Evolutionary conservation across 768 basidiomycete species (phyloP).

Genomic region (Amanita polypyramis): DNA sequence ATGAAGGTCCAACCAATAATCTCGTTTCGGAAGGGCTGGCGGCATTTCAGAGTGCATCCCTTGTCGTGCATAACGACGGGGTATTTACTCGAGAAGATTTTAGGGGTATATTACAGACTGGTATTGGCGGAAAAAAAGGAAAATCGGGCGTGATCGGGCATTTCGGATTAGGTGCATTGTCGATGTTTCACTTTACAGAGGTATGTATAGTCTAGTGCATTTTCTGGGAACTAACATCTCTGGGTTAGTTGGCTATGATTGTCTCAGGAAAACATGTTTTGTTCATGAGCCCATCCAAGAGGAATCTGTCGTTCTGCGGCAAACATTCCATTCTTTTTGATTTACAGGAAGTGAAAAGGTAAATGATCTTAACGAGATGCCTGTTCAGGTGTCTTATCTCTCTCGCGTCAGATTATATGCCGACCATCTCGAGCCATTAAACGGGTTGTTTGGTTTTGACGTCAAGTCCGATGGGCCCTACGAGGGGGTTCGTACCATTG

Average conservation of each 20-base stretch:
- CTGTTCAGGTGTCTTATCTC: background rate
- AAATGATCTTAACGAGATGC: background rate
- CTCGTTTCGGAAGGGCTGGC: conserved; percentile 26
- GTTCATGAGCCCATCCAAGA: conserved; percentile 37
- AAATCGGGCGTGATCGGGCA: conserved; percentile 32
- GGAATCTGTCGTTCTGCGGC: conserved; percentile 25
- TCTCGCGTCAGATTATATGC: conserved; percentile 24
- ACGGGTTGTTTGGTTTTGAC: conserved; percentile 33
- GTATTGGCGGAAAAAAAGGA: conserved; percentile 32
- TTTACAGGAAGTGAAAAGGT: conserved; percentile 26
- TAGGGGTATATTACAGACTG: conserved; percentile 32
- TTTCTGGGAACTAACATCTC: background rate
- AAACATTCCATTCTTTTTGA: conserved; percentile 21
- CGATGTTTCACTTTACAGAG: conserved; percentile 44
- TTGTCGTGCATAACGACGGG: conserved; percentile 35
- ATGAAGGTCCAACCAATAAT: background rate
- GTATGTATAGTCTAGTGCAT: conserved; percentile 15
- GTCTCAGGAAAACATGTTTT: conserved; percentile 21
- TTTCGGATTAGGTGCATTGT: conserved; percentile 41
- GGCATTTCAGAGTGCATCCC: conserved; percentile 22
- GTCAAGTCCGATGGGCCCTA: conserved; percentile 17
- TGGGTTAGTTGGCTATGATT: conserved; percentile 20
- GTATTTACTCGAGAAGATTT: conserved; percentile 33
- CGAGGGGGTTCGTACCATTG: conserved; percentile 25
- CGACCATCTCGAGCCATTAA: conserved; percentile 27